A percentile compares a stretch with the other conserved stretches of the same genome.
phyloP scores from a whole-genome alignment of 768 basidiomycete genomes.

The Pholiota molesta region DNA sequence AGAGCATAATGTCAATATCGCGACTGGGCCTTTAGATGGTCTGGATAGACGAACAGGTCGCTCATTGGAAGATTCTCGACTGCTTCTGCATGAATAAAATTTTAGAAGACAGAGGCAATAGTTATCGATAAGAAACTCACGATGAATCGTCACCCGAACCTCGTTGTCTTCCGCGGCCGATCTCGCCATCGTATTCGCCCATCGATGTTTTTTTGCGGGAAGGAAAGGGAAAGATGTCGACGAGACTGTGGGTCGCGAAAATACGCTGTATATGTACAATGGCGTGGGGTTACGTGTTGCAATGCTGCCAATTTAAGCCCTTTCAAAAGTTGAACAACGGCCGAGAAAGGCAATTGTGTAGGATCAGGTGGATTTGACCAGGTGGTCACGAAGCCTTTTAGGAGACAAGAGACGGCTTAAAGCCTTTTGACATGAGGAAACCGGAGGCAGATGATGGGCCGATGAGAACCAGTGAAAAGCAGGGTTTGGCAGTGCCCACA shows the following conservation, averaged over 20 bases:
- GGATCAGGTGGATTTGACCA: conserved; percentile 4
- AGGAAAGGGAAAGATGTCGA: background rate
- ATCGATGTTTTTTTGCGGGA: conserved; percentile 2
- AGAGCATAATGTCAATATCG: background rate
- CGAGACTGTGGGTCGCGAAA: background rate
- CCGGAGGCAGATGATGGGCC: background rate
- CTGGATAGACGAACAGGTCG: conserved; percentile 36
- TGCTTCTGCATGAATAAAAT: conserved; percentile 44
- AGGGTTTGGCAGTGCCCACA: conserved; percentile 3
- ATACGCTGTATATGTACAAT: background rate
- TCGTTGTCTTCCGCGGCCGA: conserved; percentile 39
- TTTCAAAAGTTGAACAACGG: conserved; percentile 4
- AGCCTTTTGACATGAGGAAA: conserved; percentile 11
- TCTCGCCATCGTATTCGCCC: conserved; percentile 32
- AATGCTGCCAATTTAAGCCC: conserved; percentile 6
- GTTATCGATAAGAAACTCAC: conserved; percentile 26
- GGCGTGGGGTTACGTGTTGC: background rate
- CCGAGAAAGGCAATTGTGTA: conserved; percentile 19
- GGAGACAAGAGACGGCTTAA: conserved; percentile 8
- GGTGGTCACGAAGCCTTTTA: conserved; percentile 10
- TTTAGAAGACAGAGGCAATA: background rate
- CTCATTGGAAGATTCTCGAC: conserved; percentile 57
- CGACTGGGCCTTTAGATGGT: background rate
- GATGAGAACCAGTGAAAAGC: background rate
- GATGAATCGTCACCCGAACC: conserved; percentile 31